Conservation (phyloP, 2,329 filamentous ascomycete species). For the Phaeosphaeria sp. region DNA sequence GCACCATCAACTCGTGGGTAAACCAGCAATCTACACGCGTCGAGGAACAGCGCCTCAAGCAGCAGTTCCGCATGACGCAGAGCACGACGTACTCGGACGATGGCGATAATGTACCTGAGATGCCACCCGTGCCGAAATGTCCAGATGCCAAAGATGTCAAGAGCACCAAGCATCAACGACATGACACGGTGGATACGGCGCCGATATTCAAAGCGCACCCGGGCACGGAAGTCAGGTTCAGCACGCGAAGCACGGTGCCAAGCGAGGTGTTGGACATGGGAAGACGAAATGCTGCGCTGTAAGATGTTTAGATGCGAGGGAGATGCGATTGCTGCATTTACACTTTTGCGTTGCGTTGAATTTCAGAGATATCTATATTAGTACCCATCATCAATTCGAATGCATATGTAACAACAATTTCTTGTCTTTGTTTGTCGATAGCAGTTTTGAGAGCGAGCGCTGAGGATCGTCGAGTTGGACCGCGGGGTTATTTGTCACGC, state of each 20-base stretch:
- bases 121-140: constrained; percentile 31
- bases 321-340: background rate
- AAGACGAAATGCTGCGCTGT: constrained; percentile 26
- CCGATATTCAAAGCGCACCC: constrained; percentile 50
- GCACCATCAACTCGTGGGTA: constrained; percentile 51
- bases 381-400: background rate
- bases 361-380: background rate
- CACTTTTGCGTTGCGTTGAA: background rate
- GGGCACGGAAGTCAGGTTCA: constrained; percentile 49
- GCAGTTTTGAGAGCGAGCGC: background rate
- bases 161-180: constrained; percentile 42
- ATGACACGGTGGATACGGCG: constrained; percentile 46
- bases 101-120: constrained; percentile 36
- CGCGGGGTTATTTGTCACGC: background rate
- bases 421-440: background rate
- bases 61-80: constrained; percentile 42
- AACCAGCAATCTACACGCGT: constrained; percentile 48
- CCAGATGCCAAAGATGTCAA: constrained; percentile 6
- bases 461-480: background rate
- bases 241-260: constrained; percentile 45
- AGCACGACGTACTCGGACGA: constrained; percentile 32
- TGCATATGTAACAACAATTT: background rate
- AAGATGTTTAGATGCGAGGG: background rate
- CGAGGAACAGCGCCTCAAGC: constrained; percentile 44
- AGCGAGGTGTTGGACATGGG: constrained; percentile 47